Evolutionary conservation across 495 filamentous ascomycete genomes (phyloP).

Genomic region (Polyplosphaeria fusca): DNA sequence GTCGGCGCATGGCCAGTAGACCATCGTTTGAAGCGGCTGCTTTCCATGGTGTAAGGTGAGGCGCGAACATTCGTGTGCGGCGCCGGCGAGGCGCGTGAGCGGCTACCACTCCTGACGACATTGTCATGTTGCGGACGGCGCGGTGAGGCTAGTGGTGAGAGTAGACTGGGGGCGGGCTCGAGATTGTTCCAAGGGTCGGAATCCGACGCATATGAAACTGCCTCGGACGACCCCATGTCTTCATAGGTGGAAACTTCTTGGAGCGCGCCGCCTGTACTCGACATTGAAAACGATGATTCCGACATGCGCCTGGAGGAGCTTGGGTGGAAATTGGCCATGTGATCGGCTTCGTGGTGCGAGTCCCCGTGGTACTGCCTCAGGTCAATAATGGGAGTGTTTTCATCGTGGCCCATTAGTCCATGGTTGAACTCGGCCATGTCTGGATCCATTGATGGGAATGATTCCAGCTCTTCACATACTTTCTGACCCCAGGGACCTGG

Average conservation of each 20-base stretch:
- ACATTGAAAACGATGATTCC: conserved; percentile 39
- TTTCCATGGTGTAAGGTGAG: conserved; percentile 61
- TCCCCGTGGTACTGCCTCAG: conserved; percentile 33
- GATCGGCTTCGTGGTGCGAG: conserved; percentile 22
- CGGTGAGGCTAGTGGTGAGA: conserved; percentile 37
- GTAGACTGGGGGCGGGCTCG: conserved; percentile 31
- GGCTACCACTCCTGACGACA: conserved; percentile 37
- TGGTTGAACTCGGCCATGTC: conserved; percentile 34
- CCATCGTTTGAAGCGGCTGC: conserved; percentile 64
- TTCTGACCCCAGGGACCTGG: conserved; percentile 36
- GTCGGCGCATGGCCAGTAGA: conserved; percentile 62
- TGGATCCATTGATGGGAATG: conserved; percentile 36
- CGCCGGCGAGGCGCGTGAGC: conserved; percentile 63
- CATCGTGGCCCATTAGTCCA: conserved; percentile 31
- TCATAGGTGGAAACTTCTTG: conserved; percentile 36
- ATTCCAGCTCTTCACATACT: conserved; percentile 34
- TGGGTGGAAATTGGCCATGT: conserved; percentile 24
- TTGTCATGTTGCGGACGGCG: conserved; percentile 32
- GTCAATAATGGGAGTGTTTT: conserved; percentile 38
- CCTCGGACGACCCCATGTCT: conserved; percentile 33
- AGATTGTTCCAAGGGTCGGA: conserved; percentile 35
- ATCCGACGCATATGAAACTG: conserved; percentile 36
- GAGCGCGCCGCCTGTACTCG: conserved; percentile 32
- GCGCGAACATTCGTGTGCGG: conserved; percentile 61
- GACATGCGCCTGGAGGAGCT: conserved; percentile 31